Percentiles rank a stretch among this genome's conserved stretches.
These are phyloP conservation scores for Geotrichum aggregatum DNA, from an alignment of 1,139 yeast species.

Conservation along the genomic window DNA sequence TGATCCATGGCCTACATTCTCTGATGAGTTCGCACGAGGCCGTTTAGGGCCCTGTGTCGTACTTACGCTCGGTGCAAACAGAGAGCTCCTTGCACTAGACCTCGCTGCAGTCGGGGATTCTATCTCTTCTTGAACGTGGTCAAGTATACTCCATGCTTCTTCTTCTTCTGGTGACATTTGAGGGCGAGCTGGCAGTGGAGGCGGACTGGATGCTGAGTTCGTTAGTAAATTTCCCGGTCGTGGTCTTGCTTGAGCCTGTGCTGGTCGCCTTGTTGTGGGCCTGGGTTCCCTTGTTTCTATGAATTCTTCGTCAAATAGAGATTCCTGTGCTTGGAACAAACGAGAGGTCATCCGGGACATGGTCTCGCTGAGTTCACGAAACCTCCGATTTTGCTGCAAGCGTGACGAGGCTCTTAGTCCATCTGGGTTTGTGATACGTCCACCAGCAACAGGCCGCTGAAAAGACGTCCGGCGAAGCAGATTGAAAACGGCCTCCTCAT, in stretches of 20 bases:
- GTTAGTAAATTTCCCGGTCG: slow-evolving; percentile 7
- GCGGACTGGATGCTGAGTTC: slow-evolving; percentile 16
- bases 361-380: slow-evolving; percentile 7
- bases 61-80: neutral
- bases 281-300: no score
- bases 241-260: neutral
- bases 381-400: slow-evolving; percentile 1
- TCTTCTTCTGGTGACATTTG: slow-evolving; percentile 31
- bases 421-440: slow-evolving; percentile 4
- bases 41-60: neutral
- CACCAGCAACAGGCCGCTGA: neutral
- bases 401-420: slow-evolving; percentile 14
- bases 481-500: slow-evolving; percentile 1
- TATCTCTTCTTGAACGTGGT: slow-evolving; percentile 24
- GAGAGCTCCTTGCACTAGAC: neutral
- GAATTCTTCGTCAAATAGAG: no score
- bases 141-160: slow-evolving; percentile 37
- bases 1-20: slow-evolving; percentile 9
- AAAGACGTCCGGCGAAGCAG: neutral
- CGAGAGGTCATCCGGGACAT: slow-evolving; percentile 2
- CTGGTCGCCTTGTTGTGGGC: neutral
- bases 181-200: slow-evolving; percentile 24
- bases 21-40: slow-evolving; percentile 13
- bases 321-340: slow-evolving; percentile 9
- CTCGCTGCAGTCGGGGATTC: slow-evolving; percentile 4